A percentile compares a stretch with the other conserved stretches of the same genome.
These are phyloP conservation scores for Exserohilum rostratum DNA, from an alignment of 2,329 filamentous ascomycete species.

Conservation along the genomic window DNA sequence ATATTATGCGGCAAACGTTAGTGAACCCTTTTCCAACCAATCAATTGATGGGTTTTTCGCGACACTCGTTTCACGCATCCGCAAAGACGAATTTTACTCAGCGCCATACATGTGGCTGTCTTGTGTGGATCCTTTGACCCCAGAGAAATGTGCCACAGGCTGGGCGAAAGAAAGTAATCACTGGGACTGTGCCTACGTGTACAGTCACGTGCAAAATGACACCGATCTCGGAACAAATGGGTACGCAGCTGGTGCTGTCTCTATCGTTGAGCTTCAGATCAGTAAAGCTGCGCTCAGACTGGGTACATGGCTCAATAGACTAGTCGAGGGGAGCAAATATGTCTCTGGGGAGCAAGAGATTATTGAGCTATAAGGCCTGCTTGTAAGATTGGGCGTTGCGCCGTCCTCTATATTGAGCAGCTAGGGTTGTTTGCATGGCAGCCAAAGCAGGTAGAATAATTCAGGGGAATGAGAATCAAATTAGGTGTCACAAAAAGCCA, in stretches of 20 bases:
- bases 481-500: too few relatives aligned
- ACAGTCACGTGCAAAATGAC: conserved; percentile 35
- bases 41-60: conserved; percentile 47
- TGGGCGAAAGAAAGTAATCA: conserved; percentile 50
- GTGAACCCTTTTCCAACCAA: conserved; percentile 42
- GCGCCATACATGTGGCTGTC: conserved; percentile 45
- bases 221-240: conserved; percentile 46
- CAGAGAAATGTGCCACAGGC: conserved; percentile 41
- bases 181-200: conserved; percentile 51
- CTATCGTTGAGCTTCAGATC: conserved; percentile 50
- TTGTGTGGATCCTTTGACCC: conserved; percentile 42
- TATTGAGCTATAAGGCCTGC: conserved; percentile 19
- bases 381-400: too few relatives aligned
- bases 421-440: too few relatives aligned
- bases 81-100: conserved; percentile 43
- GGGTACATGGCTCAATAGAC: conserved; percentile 48
- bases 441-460: too few relatives aligned
- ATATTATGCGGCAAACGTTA: conserved; percentile 45
- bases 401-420: too few relatives aligned
- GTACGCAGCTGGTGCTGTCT: conserved; percentile 48
- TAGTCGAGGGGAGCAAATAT: conserved; percentile 30
- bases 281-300: conserved; percentile 50
- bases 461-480: too few relatives aligned
- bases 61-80: conserved; percentile 45
- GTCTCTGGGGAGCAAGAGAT: conserved; percentile 17